A percentile compares a stretch with the other conserved stretches of the same genome.
phyloP scores from a whole-genome alignment of 2,329 filamentous ascomycete species.

The Aspergillus fumigatiaffinis region DNA sequence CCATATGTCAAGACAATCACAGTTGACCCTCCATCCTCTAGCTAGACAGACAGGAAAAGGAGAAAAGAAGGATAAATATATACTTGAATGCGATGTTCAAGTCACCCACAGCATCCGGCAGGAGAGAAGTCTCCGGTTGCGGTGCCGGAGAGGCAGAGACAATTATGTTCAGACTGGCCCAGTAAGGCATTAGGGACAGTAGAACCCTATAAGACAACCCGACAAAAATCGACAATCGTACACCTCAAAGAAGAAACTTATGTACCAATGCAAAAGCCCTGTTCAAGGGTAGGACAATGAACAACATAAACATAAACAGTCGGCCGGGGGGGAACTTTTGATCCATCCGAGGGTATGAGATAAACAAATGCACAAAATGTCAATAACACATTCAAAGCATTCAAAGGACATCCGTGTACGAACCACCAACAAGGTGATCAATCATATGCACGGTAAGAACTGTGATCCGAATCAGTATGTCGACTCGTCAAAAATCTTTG shows the following conservation, averaged over 20 bases:
- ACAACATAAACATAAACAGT: not conserved
- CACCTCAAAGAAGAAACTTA: not conserved
- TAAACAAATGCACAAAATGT: not conserved
- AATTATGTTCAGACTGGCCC: not conserved
- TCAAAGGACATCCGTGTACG: not conserved
- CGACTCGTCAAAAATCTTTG: not conserved
- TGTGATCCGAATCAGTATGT: constrained; percentile 17
- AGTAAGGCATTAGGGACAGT: not conserved
- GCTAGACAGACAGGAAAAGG: not conserved
- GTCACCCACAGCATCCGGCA: not conserved
- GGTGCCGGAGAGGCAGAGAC: not conserved
- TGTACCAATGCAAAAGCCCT: not conserved
- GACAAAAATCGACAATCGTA: not conserved
- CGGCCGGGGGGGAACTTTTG: not conserved
- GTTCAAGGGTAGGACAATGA: not conserved
- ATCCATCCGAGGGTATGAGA: constrained; percentile 10
- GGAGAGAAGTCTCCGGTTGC: not conserved
- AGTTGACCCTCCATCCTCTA: not conserved
- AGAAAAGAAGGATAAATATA: not conserved
- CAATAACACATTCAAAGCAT: constrained; percentile 3
- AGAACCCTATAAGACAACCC: not conserved
- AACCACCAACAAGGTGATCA: constrained; percentile 3
- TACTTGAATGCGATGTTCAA: not conserved
- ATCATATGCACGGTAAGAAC: constrained; percentile 47
- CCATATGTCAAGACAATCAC: not conserved